A percentile compares a stretch with the other conserved stretches of the same genome.
Conservation (phyloP, 371 early-diverging fungal genomes). For the Caulochytrium protostelioides region DNA sequence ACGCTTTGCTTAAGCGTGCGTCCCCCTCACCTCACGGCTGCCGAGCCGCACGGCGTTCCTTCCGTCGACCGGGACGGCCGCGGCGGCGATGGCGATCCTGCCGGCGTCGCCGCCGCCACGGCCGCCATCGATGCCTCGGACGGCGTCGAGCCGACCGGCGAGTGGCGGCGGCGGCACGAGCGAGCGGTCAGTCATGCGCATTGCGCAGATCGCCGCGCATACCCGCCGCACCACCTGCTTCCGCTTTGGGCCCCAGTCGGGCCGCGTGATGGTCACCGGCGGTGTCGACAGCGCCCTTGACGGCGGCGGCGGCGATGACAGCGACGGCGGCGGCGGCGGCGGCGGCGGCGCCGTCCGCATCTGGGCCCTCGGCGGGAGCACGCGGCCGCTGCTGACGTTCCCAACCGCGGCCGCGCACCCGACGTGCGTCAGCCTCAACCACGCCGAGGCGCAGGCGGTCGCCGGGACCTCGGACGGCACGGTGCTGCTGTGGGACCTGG, state of each 20-base stretch:
- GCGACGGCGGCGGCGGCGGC: slow-evolving; percentile 14
- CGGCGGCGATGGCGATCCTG: too few relatives aligned
- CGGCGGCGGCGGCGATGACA: slow-evolving; percentile 25
- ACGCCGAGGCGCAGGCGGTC: slow-evolving; percentile 27
- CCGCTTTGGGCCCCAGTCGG: slow-evolving; percentile 23
- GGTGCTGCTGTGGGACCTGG: slow-evolving; percentile 38
- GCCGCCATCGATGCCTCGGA: too few relatives aligned
- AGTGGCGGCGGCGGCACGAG: too few relatives aligned
- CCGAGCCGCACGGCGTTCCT: too few relatives aligned
- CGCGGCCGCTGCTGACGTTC: background rate
- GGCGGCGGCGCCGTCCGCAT: background rate
- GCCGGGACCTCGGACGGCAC: slow-evolving; percentile 27
- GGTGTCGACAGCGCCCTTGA: slow-evolving; percentile 26
- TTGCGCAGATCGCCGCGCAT: slow-evolving; percentile 15
- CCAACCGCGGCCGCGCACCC: background rate
- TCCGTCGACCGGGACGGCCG: too few relatives aligned
- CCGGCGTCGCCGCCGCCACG: too few relatives aligned
- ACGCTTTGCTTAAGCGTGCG: too few relatives aligned
- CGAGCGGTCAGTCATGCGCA: too few relatives aligned
- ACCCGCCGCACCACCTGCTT: slow-evolving; percentile 15
- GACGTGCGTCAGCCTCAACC: slow-evolving; percentile 19
- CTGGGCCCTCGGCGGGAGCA: background rate
- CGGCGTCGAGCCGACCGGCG: too few relatives aligned
- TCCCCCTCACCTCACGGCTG: too few relatives aligned
- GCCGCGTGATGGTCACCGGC: slow-evolving; percentile 27